Base-by-base conservation (phyloP, 129 eudicot species). In the Helichrysum umbraculigerum region DNA sequence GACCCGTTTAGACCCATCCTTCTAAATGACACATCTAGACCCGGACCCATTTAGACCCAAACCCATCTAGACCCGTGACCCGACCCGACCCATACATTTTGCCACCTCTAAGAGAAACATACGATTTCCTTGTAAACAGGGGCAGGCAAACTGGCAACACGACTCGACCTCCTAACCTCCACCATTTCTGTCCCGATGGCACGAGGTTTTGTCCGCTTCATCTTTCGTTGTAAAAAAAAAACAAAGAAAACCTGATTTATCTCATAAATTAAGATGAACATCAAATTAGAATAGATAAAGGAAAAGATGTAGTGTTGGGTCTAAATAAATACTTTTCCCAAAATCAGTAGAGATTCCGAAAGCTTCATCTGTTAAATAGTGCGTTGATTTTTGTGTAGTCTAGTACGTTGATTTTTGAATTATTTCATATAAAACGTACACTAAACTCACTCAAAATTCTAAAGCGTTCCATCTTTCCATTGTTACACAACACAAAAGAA, bases 151-250 rank as follows among this genome's bases (percentile, higher is more conserved):
- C 86, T 85, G 15, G 92, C 79, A 20, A 91, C 83, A 8, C 98
- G 87, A 30, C 78, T 57, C 16, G 98, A 94, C 61, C 98, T 88
- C 82, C 98, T 85, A n/a, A 94, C 98, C 72, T 86, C 83, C 63
- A 94, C 93, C 70, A 91, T 68, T 85, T 88, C 86, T 62, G 85
- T 94, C 52, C 85, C 79, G 11, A 77, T 61, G 2, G 59, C 82
- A n/a, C 93, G 90, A 67, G 97, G 89, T 71, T 82, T 89, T 16
- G 81, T 67, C 67, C 75, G 74, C 81, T 89, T 94, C 90, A 85
- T 85, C 98, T 90, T 76, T 72, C 37, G 59, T 72, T 42, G 35
- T 72, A 59, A n/a, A 68, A 37, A 70, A 16, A 63, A 25, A 56
- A 16, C 33, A 57, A 5, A 39, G 16, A 58, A 35, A 69, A 56